These are phyloP conservation scores for Emmonsiellopsis sp. DNA, from an alignment of 2,329 filamentous ascomycete species.

Conservation along the genomic window DNA sequence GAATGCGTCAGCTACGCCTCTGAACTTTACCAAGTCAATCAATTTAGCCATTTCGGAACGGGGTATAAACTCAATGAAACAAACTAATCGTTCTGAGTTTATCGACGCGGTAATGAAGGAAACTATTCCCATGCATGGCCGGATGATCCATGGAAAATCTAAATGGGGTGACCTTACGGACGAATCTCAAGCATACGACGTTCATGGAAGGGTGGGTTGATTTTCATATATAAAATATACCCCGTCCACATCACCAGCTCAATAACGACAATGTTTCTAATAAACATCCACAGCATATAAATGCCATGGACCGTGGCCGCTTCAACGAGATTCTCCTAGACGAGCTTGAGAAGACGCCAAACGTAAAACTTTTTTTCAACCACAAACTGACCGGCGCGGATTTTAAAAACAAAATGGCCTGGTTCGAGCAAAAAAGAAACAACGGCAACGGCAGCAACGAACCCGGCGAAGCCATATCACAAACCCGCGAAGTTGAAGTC, in stretches of 20 bases:
- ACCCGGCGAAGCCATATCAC: slow-evolving; percentile 25
- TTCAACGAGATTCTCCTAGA: slow-evolving; percentile 80
- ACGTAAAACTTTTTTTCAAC: slow-evolving; percentile 86
- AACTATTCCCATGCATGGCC: slow-evolving; percentile 87
- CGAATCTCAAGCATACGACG: slow-evolving; percentile 79
- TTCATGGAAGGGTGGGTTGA: slow-evolving; percentile 64
- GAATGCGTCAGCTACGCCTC: slow-evolving; percentile 67
- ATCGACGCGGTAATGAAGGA: slow-evolving; percentile 63
- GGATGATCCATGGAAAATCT: slow-evolving; percentile 80
- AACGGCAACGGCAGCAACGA: slow-evolving; percentile 19
- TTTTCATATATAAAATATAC: neutral
- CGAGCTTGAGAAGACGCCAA: slow-evolving; percentile 70
- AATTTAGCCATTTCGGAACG: slow-evolving; percentile 91
- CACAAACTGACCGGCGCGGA: slow-evolving; percentile 89
- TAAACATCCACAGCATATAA: slow-evolving; percentile 53
- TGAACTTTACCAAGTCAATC: slow-evolving; percentile 98
- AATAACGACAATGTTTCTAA: neutral
- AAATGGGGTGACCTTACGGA: slow-evolving; percentile 60
- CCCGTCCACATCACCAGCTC: neutral
- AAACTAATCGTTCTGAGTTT: slow-evolving; percentile 57
- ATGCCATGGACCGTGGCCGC: slow-evolving; percentile 72
- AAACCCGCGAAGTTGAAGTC: slow-evolving; percentile 66
- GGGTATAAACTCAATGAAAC: slow-evolving; percentile 76
- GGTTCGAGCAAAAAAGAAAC: slow-evolving; percentile 60
- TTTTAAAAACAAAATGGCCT: slow-evolving; percentile 67